phyloP scores from a whole-genome alignment of 805 yeast species.

The Scheffersomyces amazonensis region DNA sequence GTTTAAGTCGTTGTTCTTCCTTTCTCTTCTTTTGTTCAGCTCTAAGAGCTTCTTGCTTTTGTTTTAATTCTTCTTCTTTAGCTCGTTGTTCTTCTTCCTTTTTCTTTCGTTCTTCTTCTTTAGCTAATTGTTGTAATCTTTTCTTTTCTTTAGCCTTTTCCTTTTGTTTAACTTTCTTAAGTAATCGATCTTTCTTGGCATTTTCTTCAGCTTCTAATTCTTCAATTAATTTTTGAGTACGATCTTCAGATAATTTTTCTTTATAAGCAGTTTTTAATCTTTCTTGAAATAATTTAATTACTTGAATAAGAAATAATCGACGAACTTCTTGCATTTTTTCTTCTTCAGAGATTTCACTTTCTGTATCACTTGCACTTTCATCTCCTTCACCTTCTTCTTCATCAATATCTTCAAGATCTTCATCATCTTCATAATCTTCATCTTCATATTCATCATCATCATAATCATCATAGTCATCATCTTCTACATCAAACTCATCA shows the following conservation, averaged over 20 bases:
- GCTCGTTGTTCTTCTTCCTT: conserved; percentile 52
- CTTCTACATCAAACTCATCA: conserved; percentile 21
- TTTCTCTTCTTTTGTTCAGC: conserved; percentile 38
- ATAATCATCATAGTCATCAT: conserved; percentile 30
- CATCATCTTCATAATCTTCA: conserved; percentile 24
- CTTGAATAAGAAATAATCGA: conserved; percentile 73
- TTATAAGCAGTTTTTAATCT: conserved; percentile 74
- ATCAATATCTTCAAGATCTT: conserved; percentile 35
- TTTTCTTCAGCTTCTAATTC: conserved; percentile 71
- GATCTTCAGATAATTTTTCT: conserved; percentile 76
- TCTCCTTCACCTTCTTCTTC: conserved; percentile 42
- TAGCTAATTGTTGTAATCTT: conserved; percentile 56
- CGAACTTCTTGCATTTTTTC: conserved; percentile 76
- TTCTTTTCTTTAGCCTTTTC: conserved; percentile 74
- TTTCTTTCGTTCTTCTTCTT: conserved; percentile 56
- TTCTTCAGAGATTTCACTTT: conserved; percentile 45
- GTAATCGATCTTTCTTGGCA: conserved; percentile 62
- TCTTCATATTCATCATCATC: conserved; percentile 28
- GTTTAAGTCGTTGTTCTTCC: conserved; percentile 36
- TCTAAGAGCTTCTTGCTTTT: conserved; percentile 30
- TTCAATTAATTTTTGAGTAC: conserved; percentile 56
- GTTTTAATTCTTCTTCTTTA: conserved; percentile 28
- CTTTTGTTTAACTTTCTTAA: conserved; percentile 60
- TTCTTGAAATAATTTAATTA: conserved; percentile 73
- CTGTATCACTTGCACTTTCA: conserved; percentile 35